Percentiles rank a stretch among this genome's conserved stretches.
phyloP scores from a whole-genome alignment of 805 yeast species.

The Clavispora asparagi region DNA sequence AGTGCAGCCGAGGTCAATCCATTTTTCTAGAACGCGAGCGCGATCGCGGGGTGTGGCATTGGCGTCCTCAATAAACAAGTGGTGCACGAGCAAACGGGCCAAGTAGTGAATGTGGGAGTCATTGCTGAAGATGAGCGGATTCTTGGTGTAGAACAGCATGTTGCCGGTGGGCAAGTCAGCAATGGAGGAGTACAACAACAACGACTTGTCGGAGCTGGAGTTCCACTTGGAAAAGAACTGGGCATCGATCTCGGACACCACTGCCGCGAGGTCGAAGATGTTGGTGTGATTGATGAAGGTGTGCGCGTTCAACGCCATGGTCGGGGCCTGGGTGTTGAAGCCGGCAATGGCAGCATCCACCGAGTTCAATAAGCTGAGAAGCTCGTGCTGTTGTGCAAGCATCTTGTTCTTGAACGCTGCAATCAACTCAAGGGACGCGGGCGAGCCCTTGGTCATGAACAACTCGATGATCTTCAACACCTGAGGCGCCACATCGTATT shows the following conservation, averaged over 20 bases:
- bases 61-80: conserved; percentile 53
- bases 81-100: conserved; percentile 64
- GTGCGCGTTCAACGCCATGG: conserved; percentile 31
- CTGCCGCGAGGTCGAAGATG: conserved; percentile 51
- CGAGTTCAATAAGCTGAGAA: conserved; percentile 24
- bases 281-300: conserved; percentile 50
- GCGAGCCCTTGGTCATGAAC: conserved; percentile 41
- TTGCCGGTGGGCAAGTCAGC: conserved; percentile 10
- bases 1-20: conserved; percentile 80
- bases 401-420: conserved; percentile 49
- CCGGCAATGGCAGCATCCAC: conserved; percentile 3
- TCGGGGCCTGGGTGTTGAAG: conserved; percentile 14
- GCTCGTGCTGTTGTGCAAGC: conserved; percentile 42
- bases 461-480: conserved; percentile 47
- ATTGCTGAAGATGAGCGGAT: conserved; percentile 76
- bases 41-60: conserved; percentile 36
- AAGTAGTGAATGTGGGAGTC: conserved; percentile 66
- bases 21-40: conserved; percentile 65
- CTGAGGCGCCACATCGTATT: conserved; percentile 54
- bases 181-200: conserved; percentile 54
- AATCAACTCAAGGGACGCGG: conserved; percentile 26
- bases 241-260: conserved; percentile 63
- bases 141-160: conserved; percentile 42
- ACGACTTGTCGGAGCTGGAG: conserved; percentile 71
- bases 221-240: conserved; percentile 69